Evolutionary conservation across 257 asterid species (phyloP).

Genomic region (Fraxinus anomala): DNA sequence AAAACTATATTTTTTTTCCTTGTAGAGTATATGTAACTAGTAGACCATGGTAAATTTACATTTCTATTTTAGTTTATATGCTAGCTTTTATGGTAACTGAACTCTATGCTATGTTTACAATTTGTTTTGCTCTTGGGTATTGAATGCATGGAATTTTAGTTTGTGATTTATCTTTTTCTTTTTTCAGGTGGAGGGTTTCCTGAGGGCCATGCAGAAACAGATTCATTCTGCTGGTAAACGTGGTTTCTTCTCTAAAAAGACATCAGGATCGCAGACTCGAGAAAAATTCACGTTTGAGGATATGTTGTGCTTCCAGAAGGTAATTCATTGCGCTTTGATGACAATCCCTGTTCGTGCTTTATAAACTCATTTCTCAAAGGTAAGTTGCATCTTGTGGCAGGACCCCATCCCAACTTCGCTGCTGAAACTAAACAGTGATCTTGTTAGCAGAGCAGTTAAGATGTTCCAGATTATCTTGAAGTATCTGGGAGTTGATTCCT

Average conservation of each 20-base stretch:
- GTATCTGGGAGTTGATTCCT: slow-evolving; percentile 87
- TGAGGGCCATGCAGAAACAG: slow-evolving; percentile 98
- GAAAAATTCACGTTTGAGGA: slow-evolving; percentile 93
- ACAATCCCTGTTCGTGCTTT: slow-evolving; percentile 10
- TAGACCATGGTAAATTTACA: background rate
- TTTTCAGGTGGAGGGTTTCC: slow-evolving; percentile 82
- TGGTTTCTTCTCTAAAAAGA: slow-evolving; percentile 83
- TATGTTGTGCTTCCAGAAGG: slow-evolving; percentile 96
- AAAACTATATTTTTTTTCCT: slow-evolving; percentile 19
- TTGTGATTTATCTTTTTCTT: slow-evolving; percentile 22
- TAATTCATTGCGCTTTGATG: slow-evolving; percentile 33
- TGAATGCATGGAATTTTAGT: background rate
- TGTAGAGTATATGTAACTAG: slow-evolving; percentile 1
- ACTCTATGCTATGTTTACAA: background rate
- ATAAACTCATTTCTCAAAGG: slow-evolving; percentile 25
- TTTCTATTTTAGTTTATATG: slow-evolving; percentile 10
- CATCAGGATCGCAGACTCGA: slow-evolving; percentile 69
- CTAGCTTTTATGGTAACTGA: slow-evolving; percentile 17
- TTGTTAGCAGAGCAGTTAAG: slow-evolving; percentile 80
- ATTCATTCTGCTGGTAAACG: slow-evolving; percentile 81
- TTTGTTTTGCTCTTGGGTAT: slow-evolving; percentile 14
- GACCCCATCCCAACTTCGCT: slow-evolving; percentile 90
- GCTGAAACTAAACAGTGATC: slow-evolving; percentile 76
- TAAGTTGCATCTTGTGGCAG: slow-evolving; percentile 49
- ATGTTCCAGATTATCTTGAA: slow-evolving; percentile 81